Percentiles rank a stretch among this genome's conserved stretches.
These are phyloP conservation scores for Fusarium kyushuense DNA, from an alignment of 2,329 filamentous ascomycete genomes.

Conservation along the genomic window DNA sequence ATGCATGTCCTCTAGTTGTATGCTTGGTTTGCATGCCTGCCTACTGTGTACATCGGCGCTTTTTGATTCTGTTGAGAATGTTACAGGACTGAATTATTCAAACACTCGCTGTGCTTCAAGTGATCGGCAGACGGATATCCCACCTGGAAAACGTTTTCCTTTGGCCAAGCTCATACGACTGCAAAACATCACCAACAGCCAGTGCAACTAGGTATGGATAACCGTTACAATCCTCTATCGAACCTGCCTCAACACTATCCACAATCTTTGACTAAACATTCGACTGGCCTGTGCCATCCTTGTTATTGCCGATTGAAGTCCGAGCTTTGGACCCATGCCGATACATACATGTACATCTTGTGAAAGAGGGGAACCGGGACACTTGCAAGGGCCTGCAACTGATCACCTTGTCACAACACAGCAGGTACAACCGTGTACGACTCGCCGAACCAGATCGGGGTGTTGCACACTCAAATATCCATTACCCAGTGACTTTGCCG, in stretches of 20 bases:
- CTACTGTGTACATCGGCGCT: background rate
- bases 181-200: conserved; percentile 18
- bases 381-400: conserved; percentile 27
- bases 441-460: conserved; percentile 18
- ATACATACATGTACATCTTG: conserved; percentile 19
- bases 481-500: conserved; percentile 35
- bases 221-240: conserved; percentile 17
- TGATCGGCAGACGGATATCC: conserved; percentile 1
- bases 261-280: conserved; percentile 16
- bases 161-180: conserved; percentile 10
- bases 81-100: background rate
- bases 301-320: conserved; percentile 39
- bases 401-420: conserved; percentile 12
- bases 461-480: conserved; percentile 12
- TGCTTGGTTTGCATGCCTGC: background rate
- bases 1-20: background rate
- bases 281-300: conserved; percentile 28
- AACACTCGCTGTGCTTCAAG: background rate
- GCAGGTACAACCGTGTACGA: background rate
- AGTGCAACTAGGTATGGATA: conserved; percentile 22
- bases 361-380: conserved; percentile 24
- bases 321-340: conserved; percentile 36
- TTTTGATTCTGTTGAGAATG: background rate
- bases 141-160: background rate
- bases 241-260: conserved; percentile 14